Percentiles rank a stretch among this genome's conserved stretches.
These are phyloP conservation scores for Plantago rigida DNA, from an alignment of 305 asterid species.

Conservation along the genomic window DNA sequence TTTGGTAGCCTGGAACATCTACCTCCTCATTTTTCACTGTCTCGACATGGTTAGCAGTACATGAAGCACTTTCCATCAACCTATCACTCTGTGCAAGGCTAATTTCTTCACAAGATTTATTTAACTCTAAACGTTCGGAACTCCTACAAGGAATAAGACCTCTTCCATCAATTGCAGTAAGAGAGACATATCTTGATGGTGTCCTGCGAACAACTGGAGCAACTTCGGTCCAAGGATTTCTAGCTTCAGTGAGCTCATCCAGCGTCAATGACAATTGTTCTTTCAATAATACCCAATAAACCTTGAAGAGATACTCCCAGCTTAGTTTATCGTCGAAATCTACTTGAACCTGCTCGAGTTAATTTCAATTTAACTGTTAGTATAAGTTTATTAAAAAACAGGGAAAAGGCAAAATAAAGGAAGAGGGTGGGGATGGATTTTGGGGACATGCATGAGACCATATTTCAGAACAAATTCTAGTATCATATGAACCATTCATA, in stretches of 20 bases:
- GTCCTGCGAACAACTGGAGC: conserved; percentile 32
- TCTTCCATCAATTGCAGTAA: conserved; percentile 26
- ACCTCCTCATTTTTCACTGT: conserved; percentile 19
- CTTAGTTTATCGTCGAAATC: conserved; percentile 81
- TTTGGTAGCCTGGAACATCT: conserved; percentile 13
- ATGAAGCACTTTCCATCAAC: conserved; percentile 26
- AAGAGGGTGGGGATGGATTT: neutral
- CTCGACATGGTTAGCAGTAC: conserved; percentile 22
- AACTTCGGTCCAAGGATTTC: conserved; percentile 44
- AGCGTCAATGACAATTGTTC: conserved; percentile 54
- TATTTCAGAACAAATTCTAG: conserved; percentile 1
- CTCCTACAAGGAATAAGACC: conserved; percentile 27
- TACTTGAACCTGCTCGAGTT: conserved; percentile 53
- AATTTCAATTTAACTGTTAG: conserved; percentile 21
- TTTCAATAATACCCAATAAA: conserved; percentile 70
- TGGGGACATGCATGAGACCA: neutral
- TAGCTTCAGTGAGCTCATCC: conserved; percentile 61
- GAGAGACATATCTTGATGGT: conserved; percentile 25
- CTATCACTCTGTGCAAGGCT: conserved; percentile 29
- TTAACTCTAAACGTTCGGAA: conserved; percentile 36
- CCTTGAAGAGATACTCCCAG: conserved; percentile 94
- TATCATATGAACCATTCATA: no score
- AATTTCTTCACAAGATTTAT: conserved; percentile 32
- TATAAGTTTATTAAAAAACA: conserved; percentile 7
- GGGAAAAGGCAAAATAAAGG: no score